Base-by-base conservation (phyloP, 176 grass and related monocot genomes). In the Phoenix roebelenii region DNA sequence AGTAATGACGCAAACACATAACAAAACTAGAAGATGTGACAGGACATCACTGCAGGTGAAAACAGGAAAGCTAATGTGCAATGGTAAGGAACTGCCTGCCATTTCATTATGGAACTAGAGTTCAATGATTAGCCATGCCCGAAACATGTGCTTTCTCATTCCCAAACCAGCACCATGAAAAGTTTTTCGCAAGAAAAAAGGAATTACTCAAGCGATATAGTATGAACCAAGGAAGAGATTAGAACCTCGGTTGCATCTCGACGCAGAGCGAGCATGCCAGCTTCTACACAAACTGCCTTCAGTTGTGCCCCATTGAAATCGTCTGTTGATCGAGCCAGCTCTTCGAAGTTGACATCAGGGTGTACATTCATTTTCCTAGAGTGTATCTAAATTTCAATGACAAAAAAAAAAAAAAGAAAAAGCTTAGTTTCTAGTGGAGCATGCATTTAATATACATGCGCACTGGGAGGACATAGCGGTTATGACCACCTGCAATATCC, bases 211-310 rank as follows among this genome's bases (percentile, higher is more conserved):
- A 25, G 25, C 48, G 26, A 65, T 17, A 65, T 23, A 65, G 50
- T 7, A 23, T 7, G 48, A n/a, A 12, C 15, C 50, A 22, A 78
- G 22, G 59, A 22, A 58, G 51, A 49, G 32, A 58, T 17, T 53
- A 39, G 22, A 23, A 96, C 92, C 78, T 97, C 92, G n/a, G 87
- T 97, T 65, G 92, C 87, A 61, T 97, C 92, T 26, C 81, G 76
- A 17, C 84, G 92, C 52, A 97, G 70, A 48, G 87, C 84, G 29
- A 91, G 83, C 84, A 97, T 97, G 64, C 92, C 92, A 54, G 92
- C 92, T 75, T 97, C 92, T 35, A 91, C 87, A 64, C 92, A 91
- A 55, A 97, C 87, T 23, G 92, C 87, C 77, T 97, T 97, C 61
- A 97, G 62, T 61, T 97, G 84, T 30, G 92, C 92, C 19, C 92